These are phyloP conservation scores for Gorgonomyces haynaldii DNA, from an alignment of 192 early-diverging fungal genomes.

Conservation along the genomic window DNA sequence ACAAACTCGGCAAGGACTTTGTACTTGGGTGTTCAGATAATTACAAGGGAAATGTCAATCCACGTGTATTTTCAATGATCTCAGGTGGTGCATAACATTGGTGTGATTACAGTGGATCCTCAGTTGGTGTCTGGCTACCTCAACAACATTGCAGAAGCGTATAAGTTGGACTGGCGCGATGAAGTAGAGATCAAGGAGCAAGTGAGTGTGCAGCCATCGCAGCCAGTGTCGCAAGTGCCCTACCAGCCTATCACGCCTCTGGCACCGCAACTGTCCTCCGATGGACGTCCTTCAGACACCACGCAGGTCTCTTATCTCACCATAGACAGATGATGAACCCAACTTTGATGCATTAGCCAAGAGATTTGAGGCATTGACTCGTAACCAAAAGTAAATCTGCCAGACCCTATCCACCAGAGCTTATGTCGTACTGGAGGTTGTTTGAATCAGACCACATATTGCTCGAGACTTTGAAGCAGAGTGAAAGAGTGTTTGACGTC, in stretches of 20 bases:
- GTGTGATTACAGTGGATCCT: constrained; percentile 63
- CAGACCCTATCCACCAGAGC: background rate
- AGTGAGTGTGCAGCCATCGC: constrained; percentile 14
- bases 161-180: constrained; percentile 58
- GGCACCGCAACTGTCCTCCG: background rate
- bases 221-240: constrained; percentile 1
- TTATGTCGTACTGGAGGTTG: background rate
- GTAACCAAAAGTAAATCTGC: no score
- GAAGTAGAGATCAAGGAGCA: constrained; percentile 10
- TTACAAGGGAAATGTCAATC: constrained; percentile 59
- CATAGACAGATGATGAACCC: constrained; percentile 29
- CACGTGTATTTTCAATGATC: constrained; percentile 36
- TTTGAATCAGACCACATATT: background rate
- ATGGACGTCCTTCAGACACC: no score
- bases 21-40: constrained; percentile 63
- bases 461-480: background rate
- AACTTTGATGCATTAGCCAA: constrained; percentile 65
- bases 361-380: constrained; percentile 64
- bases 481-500: background rate
- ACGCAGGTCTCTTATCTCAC: background rate
- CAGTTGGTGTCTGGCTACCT: constrained; percentile 76
- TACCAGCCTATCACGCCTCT: background rate
- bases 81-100: constrained; percentile 72
- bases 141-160: constrained; percentile 76
- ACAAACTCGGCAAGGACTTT: constrained; percentile 79